Percentiles rank a stretch among this genome's conserved stretches.
Conservation (phyloP, 495 filamentous ascomycete genomes). For the Annulohypoxylon bovei region DNA sequence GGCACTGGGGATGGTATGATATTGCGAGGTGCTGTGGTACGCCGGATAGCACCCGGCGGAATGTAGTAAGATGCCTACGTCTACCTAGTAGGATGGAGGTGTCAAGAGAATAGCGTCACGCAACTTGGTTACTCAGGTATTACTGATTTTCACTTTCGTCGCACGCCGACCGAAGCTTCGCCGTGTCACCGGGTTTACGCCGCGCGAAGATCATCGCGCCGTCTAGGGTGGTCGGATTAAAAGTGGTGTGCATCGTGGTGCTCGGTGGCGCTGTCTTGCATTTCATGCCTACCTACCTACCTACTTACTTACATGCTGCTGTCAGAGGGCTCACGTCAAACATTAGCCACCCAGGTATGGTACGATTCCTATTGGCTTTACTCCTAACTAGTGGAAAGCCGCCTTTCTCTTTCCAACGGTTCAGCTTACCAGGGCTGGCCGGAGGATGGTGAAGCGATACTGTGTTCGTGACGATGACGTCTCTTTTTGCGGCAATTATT, state of each 20-base stretch:
- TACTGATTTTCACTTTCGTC: background rate
- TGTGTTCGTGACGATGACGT: slow-evolving; percentile 3
- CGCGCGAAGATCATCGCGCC: slow-evolving; percentile 1
- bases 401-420: background rate
- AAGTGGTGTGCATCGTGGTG: background rate
- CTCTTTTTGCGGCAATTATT: slow-evolving; percentile 35
- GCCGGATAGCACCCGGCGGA: background rate
- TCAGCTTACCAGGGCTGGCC: background rate
- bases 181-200: background rate
- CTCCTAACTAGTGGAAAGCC: background rate
- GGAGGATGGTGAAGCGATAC: background rate
- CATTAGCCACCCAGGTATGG: background rate
- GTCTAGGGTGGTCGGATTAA: background rate
- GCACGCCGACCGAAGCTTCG: background rate
- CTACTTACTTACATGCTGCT: background rate
- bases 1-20: background rate
- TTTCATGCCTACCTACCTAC: no score
- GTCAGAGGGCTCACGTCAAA: slow-evolving; percentile 3
- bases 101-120: background rate
- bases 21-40: background rate
- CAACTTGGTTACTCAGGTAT: background rate
- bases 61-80: background rate
- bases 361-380: slow-evolving; percentile 20
- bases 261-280: background rate
- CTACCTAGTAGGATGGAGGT: background rate